phyloP scores from a whole-genome alignment of 495 filamentous ascomycete genomes.

The Neurospora sp. region DNA sequence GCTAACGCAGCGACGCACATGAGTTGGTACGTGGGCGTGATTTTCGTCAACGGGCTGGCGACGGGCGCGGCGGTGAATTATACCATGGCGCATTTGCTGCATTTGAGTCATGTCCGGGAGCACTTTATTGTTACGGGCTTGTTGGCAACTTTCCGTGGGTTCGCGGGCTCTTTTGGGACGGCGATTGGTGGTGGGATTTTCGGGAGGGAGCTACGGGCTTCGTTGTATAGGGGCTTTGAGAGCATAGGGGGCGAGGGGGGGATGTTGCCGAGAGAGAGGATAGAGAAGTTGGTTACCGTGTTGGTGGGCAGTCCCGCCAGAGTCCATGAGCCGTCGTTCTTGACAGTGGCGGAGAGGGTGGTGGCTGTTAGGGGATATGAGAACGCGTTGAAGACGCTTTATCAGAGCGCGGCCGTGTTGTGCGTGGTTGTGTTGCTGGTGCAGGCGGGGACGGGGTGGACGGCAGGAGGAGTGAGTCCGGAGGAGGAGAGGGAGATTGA shows the following conservation, averaged over 20 bases:
- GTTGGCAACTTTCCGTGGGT: constrained; percentile 61
- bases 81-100: constrained; percentile 62
- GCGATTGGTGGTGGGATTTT: constrained; percentile 71
- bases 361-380: constrained; percentile 58
- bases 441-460: constrained; percentile 65
- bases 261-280: constrained; percentile 23
- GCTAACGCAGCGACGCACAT: constrained; percentile 38
- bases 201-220: constrained; percentile 43
- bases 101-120: constrained; percentile 47
- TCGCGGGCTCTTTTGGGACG: constrained; percentile 66
- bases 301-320: constrained; percentile 60
- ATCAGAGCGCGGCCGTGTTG: constrained; percentile 45
- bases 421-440: constrained; percentile 43
- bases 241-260: constrained; percentile 31
- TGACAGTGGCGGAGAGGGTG: constrained; percentile 38
- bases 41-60: constrained; percentile 58
- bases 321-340: constrained; percentile 38
- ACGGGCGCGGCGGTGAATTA: constrained; percentile 67
- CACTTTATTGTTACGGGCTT: constrained; percentile 65
- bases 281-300: constrained; percentile 47
- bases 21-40: constrained; percentile 38
- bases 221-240: constrained; percentile 47
- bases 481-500: constrained; percentile 22
- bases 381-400: constrained; percentile 45
- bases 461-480: constrained; percentile 13